Base-by-base conservation (phyloP, 257 asterid genomes). In the Nemophila menziesii region DNA sequence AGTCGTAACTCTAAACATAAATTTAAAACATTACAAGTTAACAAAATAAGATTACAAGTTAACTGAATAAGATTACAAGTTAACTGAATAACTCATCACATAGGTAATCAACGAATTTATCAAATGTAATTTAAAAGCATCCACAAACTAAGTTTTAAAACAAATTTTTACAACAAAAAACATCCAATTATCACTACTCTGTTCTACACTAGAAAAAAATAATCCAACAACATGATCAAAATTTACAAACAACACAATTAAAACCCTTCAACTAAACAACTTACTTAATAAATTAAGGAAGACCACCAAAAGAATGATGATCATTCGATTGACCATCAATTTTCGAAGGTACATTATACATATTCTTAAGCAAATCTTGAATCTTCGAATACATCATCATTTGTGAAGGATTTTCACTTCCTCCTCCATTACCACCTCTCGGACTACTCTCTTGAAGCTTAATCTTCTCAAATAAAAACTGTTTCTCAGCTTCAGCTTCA, bases 401-500 rank as follows among this genome's bases (percentile, higher is more conserved):
- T 80, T 20, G 80, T 72, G 47, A 80, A 80, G 70, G 61, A 77
- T 83, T n/a, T n/a, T n/a, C 92, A 86, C 69, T 58, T 7, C 36
- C 36, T 29, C 51, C 89, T 8, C 67, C 79, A 56, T 73, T 60
- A 62, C 87, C 71, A n/a, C n/a, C 62, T 50, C 93, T 68, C 0
- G 89, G 71, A 52, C n/a, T n/a, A n/a, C 92, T 77, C 58, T 78
- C 93, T 52, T 87, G 92, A 51, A 87, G 93, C 81, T 83, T 83
- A 17, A 87, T 70, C 58, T 80, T 87, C 68, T 87, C 93, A 7
- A 83, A 71, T 38, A 87, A 24, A 55, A 75, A 80, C 65, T 83
- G 93, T 55, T 78, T 87, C 86, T 87, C 97, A 6, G 92, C 92
- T 62, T 87, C 97, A 2, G 97, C 97, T 61, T 87, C 97, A 3